These are phyloP conservation scores for Botrytis medusae DNA, from an alignment of 2,329 filamentous ascomycete genomes.

Conservation along the genomic window DNA sequence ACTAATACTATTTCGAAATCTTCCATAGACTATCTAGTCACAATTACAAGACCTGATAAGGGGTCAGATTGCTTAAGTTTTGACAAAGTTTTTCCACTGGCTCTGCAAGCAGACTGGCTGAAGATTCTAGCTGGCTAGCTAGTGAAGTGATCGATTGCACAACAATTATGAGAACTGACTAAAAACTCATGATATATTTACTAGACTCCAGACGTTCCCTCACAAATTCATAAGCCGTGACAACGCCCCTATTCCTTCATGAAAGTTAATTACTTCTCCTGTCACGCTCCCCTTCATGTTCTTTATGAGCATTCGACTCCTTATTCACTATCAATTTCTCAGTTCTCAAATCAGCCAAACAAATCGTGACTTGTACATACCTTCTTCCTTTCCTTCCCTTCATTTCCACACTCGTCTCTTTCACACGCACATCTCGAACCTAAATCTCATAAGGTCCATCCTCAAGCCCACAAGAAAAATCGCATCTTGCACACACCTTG, in stretches of 20 bases:
- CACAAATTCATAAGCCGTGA: not conserved
- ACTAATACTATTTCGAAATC: no score
- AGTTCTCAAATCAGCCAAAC: not conserved
- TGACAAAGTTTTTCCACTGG: no score
- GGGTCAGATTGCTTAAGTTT: no score
- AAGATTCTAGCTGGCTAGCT: no score
- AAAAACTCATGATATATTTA: no score
- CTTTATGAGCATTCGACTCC: not conserved
- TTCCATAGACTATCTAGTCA: not conserved
- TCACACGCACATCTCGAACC: not conserved
- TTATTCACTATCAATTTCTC: not conserved
- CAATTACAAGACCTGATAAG: not conserved
- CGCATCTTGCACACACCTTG: not conserved
- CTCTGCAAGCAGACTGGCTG: no score
- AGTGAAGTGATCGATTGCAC: no score
- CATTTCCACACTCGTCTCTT: not conserved
- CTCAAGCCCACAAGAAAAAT: not conserved
- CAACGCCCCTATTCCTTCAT: accelerated
- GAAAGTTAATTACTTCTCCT: not conserved
- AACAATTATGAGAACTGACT: no score
- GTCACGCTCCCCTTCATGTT: not conserved
- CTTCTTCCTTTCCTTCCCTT: not conserved
- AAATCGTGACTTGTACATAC: not conserved
- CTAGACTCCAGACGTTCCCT: no score
- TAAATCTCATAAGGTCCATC: not conserved